Conservation (phyloP, 1,284 basidiomycete species). For the Rhizopogon parksii region DNA sequence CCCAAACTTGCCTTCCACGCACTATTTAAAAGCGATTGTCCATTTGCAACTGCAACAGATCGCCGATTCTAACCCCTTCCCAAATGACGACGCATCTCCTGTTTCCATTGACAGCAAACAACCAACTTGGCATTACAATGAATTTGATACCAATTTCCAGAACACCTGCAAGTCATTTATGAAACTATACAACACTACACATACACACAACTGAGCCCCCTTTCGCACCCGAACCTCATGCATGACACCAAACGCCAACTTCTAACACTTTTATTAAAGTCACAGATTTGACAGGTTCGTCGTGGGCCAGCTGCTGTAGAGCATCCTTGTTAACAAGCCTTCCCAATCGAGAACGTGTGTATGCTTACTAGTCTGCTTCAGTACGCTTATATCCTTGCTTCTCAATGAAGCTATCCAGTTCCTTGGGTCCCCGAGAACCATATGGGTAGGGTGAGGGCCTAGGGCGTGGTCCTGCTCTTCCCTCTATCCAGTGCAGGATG, state of each 20-base stretch:
- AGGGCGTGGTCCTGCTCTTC: conserved; percentile 54
- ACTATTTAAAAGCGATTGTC: not conserved
- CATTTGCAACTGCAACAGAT: not conserved
- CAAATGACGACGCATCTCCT: not conserved
- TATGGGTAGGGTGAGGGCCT: conserved; percentile 79
- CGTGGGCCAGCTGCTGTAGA: conserved; percentile 22
- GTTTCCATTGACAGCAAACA: not conserved
- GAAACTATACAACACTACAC: not conserved
- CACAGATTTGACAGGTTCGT: conserved; percentile 22
- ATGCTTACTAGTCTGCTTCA: conserved; percentile 66
- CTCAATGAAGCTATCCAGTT: conserved; percentile 69
- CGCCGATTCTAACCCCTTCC: not conserved
- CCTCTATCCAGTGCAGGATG: conserved; percentile 91
- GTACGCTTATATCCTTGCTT: conserved; percentile 77
- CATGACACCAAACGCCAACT: not conserved
- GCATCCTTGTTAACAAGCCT: not conserved
- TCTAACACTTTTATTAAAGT: not conserved
- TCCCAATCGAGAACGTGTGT: not conserved
- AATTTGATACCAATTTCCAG: not conserved
- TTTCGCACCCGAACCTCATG: not conserved
- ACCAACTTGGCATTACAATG: not conserved
- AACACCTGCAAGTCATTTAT: not conserved
- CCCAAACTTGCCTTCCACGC: not conserved
- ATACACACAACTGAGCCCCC: conserved; percentile 1
- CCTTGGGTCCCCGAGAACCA: conserved; percentile 87